Evolutionary conservation across 169 alveolate species (phyloP).

Genomic region (Theileria orientalis): DNA sequence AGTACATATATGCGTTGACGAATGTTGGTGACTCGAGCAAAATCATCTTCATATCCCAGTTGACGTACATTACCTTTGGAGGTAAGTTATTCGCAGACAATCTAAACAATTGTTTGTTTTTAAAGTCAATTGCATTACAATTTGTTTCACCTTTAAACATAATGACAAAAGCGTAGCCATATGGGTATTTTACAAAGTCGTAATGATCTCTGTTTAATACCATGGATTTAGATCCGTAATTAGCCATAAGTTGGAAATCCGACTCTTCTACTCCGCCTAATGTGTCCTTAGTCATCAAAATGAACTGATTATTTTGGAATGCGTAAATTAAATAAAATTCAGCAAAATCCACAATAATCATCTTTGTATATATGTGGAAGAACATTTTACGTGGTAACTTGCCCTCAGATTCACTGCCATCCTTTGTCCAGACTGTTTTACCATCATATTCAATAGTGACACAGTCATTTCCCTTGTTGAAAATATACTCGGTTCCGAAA

Average conservation of each 20-base stretch:
- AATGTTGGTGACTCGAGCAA: background rate
- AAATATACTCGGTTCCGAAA: background rate
- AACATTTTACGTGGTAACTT: background rate
- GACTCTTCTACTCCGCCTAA: too few species aligned
- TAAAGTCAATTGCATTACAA: background rate
- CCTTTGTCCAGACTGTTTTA: background rate
- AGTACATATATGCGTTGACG: background rate
- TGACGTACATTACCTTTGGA: background rate
- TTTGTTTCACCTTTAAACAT: background rate
- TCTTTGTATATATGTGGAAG: background rate
- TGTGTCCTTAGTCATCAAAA: too few species aligned
- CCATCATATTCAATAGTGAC: background rate
- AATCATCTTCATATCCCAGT: slow-evolving; percentile 2
- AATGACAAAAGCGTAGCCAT: background rate
- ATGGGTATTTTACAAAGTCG: background rate
- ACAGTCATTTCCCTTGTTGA: background rate
- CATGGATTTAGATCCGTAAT: too few species aligned
- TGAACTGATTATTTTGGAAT: too few species aligned
- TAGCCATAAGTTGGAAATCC: too few species aligned
- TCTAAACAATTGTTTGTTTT: background rate
- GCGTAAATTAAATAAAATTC: background rate
- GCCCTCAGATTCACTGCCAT: background rate
- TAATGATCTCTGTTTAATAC: background rate
- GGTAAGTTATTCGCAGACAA: background rate
- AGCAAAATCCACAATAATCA: background rate